Evolutionary conservation across 768 basidiomycete genomes (phyloP).

Genomic region (Lentinula boryana): DNA sequence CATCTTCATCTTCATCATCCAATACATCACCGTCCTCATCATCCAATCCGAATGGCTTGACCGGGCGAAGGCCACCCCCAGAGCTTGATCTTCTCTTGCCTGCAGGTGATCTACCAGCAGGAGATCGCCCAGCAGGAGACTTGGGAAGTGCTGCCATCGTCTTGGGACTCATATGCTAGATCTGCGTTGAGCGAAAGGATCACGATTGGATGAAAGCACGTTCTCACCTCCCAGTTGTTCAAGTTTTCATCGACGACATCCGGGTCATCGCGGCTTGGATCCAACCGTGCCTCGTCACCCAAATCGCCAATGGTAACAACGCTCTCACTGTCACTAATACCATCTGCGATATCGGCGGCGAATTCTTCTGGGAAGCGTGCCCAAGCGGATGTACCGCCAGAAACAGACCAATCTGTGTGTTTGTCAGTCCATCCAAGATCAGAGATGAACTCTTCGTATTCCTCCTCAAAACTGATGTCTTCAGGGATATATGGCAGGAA

Average conservation of each 20-base stretch:
- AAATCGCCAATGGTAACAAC: conserved; percentile 87
- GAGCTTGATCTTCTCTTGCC: conserved; percentile 78
- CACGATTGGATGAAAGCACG: not conserved
- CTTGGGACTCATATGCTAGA: conserved; percentile 91
- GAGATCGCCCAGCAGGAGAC: conserved; percentile 53
- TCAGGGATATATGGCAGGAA: conserved; percentile 91
- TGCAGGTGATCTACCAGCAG: conserved; percentile 65
- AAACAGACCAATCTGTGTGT: conserved; percentile 36
- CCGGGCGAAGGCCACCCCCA: conserved; percentile 78
- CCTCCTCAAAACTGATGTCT: conserved; percentile 91
- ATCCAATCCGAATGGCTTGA: conserved; percentile 68
- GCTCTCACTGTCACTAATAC: conserved; percentile 92
- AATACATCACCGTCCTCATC: conserved; percentile 71
- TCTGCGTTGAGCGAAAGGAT: conserved; percentile 5
- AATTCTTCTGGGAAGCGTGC: conserved; percentile 68
- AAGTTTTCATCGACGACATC: conserved; percentile 72
- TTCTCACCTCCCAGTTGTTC: conserved; percentile 92
- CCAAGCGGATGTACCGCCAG: conserved; percentile 63
- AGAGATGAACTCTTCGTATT: conserved; percentile 95
- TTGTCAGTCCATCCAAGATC: conserved; percentile 75
- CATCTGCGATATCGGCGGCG: conserved; percentile 75
- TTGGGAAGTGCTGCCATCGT: conserved; percentile 92
- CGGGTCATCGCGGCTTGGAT: conserved; percentile 53
- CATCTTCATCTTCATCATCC: conserved; percentile 66
- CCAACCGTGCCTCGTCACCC: conserved; percentile 69